Conservation (phyloP, 2,329 filamentous ascomycete species). For the Colletotrichum viniferum region DNA sequence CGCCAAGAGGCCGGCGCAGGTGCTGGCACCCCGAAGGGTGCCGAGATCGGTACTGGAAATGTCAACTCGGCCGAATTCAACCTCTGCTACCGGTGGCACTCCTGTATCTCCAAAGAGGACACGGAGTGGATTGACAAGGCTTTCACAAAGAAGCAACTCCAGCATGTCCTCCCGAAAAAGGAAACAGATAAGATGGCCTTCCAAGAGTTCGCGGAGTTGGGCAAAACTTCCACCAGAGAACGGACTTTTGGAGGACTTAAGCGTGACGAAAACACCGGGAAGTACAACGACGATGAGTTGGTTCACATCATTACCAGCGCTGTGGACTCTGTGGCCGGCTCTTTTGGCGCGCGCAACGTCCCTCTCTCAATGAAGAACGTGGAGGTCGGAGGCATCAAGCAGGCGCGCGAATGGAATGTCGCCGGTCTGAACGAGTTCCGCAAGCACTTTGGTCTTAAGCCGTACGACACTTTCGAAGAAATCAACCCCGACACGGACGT, state of each 20-base stretch:
- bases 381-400: constrained; percentile 81
- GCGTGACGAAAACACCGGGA: constrained; percentile 69
- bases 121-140: constrained; percentile 80
- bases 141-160: constrained; percentile 64
- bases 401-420: constrained; percentile 77
- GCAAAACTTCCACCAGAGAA: constrained; percentile 58
- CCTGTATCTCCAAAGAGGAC: constrained; percentile 74
- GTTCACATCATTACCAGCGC: constrained; percentile 70
- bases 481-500: constrained; percentile 81
- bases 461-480: constrained; percentile 79
- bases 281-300: constrained; percentile 77
- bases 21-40: constrained; percentile 57
- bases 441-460: constrained; percentile 78
- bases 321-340: constrained; percentile 80
- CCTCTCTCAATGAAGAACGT: constrained; percentile 75
- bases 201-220: constrained; percentile 57
- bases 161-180: constrained; percentile 2
- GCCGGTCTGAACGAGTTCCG: constrained; percentile 85
- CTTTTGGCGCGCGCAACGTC: constrained; percentile 76
- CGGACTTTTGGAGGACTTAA: constrained; percentile 71
- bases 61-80: constrained; percentile 90
- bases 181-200: background rate
- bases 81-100: constrained; percentile 87
- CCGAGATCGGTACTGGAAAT: constrained; percentile 78
- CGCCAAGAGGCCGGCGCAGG: constrained; percentile 68